These are phyloP conservation scores for Erucastrum elatum DNA, from an alignment of 345 rosid species.

Conservation along the genomic window DNA sequence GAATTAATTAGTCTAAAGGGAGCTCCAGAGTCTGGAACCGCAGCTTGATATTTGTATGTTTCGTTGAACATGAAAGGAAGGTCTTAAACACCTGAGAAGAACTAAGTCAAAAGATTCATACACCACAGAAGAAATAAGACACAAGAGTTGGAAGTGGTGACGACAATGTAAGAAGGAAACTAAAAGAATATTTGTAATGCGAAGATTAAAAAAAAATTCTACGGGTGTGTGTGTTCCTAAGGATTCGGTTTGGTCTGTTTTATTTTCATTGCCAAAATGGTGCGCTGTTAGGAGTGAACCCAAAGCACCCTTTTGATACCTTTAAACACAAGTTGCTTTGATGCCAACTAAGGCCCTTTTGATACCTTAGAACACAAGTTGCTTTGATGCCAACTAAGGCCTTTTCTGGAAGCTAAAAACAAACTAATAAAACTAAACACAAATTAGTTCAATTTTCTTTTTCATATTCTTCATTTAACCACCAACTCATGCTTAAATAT, in stretches of 20 bases:
- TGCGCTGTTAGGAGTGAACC: background rate
- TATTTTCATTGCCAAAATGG: background rate
- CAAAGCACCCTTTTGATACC: too few relatives aligned
- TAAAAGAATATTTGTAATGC: background rate
- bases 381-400: too few relatives aligned
- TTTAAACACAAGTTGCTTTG: too few relatives aligned
- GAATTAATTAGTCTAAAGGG: background rate
- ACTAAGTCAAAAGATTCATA: too few relatives aligned
- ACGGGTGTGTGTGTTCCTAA: background rate
- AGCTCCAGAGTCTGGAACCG: background rate
- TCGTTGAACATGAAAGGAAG: background rate
- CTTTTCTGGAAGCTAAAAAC: too few relatives aligned
- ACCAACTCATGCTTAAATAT: too few relatives aligned
- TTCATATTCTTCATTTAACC: background rate
- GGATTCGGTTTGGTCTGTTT: background rate
- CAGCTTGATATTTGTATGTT: too few relatives aligned
- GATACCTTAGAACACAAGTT: too few relatives aligned
- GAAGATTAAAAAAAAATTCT: background rate
- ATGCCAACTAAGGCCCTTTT: too few relatives aligned
- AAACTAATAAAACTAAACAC: too few relatives aligned
- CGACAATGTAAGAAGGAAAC: background rate
- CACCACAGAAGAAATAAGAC: too few relatives aligned
- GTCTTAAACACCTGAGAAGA: background rate
- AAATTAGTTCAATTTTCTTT: too few relatives aligned
- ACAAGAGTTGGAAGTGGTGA: background rate